Percentiles rank a stretch among this genome's conserved stretches.
These are phyloP conservation scores for Dactylella cylindrospora DNA, from an alignment of 2,329 filamentous ascomycete species.

Conservation along the genomic window DNA sequence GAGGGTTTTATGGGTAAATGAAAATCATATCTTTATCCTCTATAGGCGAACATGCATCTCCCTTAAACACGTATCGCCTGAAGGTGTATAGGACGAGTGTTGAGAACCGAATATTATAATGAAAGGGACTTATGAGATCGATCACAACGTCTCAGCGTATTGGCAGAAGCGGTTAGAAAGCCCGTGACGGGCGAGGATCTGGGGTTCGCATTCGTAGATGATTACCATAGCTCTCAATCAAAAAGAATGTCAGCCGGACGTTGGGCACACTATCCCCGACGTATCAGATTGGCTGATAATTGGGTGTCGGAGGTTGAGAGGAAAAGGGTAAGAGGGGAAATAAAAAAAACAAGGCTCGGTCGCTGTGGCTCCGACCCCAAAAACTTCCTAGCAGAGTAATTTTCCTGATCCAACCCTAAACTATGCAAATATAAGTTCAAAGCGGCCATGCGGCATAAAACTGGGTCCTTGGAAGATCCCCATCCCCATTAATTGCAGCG, in stretches of 20 bases:
- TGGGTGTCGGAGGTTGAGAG: too few species aligned
- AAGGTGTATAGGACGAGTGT: constrained; percentile 30
- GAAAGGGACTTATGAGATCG: constrained; percentile 36
- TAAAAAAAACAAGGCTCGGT: too few species aligned
- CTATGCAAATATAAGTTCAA: too few species aligned
- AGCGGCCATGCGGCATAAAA: constrained; percentile 32
- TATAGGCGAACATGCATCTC: constrained; percentile 10
- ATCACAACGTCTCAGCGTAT: constrained; percentile 37
- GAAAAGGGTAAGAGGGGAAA: too few species aligned
- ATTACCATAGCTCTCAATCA: constrained; percentile 3
- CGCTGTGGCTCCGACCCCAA: constrained; percentile 29
- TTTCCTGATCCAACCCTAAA: constrained; percentile 4
- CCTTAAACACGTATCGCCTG: constrained; percentile 27
- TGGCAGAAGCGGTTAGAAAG: constrained; percentile 19
- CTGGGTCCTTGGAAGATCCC: too few species aligned
- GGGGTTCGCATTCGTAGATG: constrained; percentile 14
- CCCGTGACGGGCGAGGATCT: constrained; percentile 9
- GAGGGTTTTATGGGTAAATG: constrained; percentile 43
- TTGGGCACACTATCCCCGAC: constrained; percentile 16
- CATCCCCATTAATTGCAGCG: constrained; percentile 28
- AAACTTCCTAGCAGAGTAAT: constrained; percentile 6
- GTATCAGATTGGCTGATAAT: constrained; percentile 23
- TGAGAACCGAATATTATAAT: constrained; percentile 40
- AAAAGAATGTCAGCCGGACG: constrained; percentile 42
- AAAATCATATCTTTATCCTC: constrained; percentile 40